Percentiles rank a stretch among this genome's conserved stretches.
Evolutionary conservation across 1,284 basidiomycete species (phyloP).

Genomic region (Pseudozyma tsukubaensis): DNA sequence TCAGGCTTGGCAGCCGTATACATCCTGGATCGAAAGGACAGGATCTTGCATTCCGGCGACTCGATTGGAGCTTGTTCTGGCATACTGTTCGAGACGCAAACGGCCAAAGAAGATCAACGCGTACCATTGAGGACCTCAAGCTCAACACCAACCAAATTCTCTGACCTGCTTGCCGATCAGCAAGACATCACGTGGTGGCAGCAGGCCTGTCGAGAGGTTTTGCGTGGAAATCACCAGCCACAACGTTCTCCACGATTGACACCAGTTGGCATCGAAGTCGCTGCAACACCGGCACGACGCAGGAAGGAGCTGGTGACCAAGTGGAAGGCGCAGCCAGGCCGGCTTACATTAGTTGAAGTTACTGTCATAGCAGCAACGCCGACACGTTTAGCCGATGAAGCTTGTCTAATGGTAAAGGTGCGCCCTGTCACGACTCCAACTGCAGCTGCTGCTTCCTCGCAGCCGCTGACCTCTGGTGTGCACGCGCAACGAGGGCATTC

Average conservation of each 20-base stretch:
- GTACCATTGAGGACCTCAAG: not conserved
- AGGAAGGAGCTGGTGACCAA: conserved; percentile 10
- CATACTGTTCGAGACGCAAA: no score
- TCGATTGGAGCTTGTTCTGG: no score
- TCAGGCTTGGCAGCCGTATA: no score
- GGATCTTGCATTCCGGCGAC: no score
- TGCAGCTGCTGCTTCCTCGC: not conserved
- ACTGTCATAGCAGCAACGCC: not conserved
- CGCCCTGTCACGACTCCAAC: not conserved
- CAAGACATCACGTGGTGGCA: conserved; percentile 16
- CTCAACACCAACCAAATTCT: not conserved
- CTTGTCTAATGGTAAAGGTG: conserved; percentile 13
- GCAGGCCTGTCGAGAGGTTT: conserved; percentile 10
- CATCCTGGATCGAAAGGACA: no score
- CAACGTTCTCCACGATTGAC: not conserved
- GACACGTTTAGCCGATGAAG: not conserved
- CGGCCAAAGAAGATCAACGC: no score
- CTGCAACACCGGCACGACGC: not conserved
- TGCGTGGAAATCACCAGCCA: not conserved
- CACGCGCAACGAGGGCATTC: not conserved
- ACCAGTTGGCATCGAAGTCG: not conserved
- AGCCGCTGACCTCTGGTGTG: not conserved
- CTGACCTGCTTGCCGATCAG: conserved; percentile 15
- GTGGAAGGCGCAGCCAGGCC: not conserved
- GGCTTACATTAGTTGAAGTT: conserved; percentile 1